Evolutionary conservation across 2,329 filamentous ascomycete genomes (phyloP), one percentile per base, ranked within the genome.

Genomic region (Botrytis elliptica): DNA sequence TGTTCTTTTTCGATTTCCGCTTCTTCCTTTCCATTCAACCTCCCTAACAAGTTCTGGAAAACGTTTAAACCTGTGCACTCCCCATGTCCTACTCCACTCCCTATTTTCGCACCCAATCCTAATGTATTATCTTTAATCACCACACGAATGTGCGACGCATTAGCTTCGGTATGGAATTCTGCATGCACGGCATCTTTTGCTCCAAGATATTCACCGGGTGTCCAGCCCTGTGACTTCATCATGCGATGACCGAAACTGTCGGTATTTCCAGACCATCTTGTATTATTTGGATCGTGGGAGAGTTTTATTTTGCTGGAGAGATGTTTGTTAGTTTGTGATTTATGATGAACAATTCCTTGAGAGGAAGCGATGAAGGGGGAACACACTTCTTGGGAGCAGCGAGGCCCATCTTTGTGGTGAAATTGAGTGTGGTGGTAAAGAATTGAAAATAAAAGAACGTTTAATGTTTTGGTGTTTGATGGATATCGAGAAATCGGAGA

Each of bases 221-320:
- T 88, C 96, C 96, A 99, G 77, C 96, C 96, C 80, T 98, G 94
- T 25, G 92, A 87, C 68, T 91, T 89, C 80, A 99, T 90, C 78
- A 98, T 95, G 81, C 91, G 93, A 82, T 97, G 95, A 78, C 96
- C 96, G 82, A 96, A 98, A 71, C 90, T 91, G 73, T 88, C 88
- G 77, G 92, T 93, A 81, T 95, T 92, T 79, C 91, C 91, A 73
- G 92, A 91, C 96, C 96, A 99, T 87, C 89, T 90, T 66, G 93
- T 97, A 83, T 98, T 99, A 84, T 98, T 98, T 12, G 96, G 96
- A 83, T 99, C 96, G 81, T 92, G 88, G 77, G 92, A 92, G 81
- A 98, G 90, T 84, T 95, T 97, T 66, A 78, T 77, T 49, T 79
- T 78, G 71, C 81, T 82, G 16, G 8, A 66, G 29, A 86, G 86